phyloP scores from a whole-genome alignment of 208 protist species.

The Naegleria gruberi region DNA sequence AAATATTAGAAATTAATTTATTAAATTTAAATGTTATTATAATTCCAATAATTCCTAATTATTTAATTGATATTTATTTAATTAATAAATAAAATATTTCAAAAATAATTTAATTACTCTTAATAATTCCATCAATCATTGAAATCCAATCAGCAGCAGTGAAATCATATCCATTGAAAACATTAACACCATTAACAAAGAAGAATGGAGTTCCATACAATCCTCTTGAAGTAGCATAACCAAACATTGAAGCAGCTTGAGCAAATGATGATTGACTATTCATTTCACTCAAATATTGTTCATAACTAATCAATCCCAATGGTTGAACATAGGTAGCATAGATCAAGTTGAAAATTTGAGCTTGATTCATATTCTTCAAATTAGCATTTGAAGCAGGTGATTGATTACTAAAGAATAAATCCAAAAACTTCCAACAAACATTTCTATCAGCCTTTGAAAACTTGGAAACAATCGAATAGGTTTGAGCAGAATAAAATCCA shows the following conservation, averaged over 20 bases:
- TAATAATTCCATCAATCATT: neutral
- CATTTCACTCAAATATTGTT: neutral
- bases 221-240: neutral
- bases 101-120: neutral
- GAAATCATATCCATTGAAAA: neutral
- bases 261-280: neutral
- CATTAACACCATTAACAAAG: neutral
- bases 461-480: neutral
- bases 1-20: too few relatives aligned
- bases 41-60: too few relatives aligned
- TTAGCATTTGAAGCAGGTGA: neutral
- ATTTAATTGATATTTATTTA: too few relatives aligned
- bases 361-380: neutral
- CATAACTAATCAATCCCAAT: neutral
- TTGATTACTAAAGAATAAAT: neutral
- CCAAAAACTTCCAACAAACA: neutral
- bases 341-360: neutral
- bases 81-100: too few relatives aligned
- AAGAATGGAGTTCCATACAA: neutral
- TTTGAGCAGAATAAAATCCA: neutral
- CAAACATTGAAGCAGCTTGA: neutral
- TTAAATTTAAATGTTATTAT: too few relatives aligned
- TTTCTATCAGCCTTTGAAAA: neutral
- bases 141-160: neutral
- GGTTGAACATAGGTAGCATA: neutral